Percentiles rank a stretch among this genome's conserved stretches.
phyloP scores from a whole-genome alignment of 495 filamentous ascomycete genomes.

The Xylaria nigripes region DNA sequence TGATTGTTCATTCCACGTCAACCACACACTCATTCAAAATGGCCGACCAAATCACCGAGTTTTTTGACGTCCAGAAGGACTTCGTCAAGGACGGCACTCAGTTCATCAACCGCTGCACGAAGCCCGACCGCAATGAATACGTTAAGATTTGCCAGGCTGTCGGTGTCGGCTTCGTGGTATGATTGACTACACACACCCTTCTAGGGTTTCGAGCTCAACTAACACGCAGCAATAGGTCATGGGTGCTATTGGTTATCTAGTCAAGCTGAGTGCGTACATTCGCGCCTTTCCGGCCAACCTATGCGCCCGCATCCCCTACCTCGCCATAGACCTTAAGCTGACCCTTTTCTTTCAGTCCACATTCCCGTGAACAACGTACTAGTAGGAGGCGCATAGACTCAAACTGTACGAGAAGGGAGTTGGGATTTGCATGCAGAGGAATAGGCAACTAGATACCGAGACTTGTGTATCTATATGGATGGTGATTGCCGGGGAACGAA shows the following conservation, averaged over 20 bases:
- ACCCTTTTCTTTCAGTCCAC: slow-evolving; percentile 16
- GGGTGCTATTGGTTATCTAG: slow-evolving; percentile 69
- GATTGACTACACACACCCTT: background rate
- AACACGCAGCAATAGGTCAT: slow-evolving; percentile 1
- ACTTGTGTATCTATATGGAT: background rate
- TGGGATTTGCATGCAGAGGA: background rate
- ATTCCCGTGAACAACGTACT: slow-evolving; percentile 40
- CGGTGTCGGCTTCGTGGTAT: slow-evolving; percentile 72
- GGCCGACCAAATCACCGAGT: slow-evolving; percentile 67
- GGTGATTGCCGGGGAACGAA: background rate
- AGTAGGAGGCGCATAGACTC: slow-evolving; percentile 36
- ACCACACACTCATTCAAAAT: slow-evolving; percentile 28
- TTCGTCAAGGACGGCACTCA: slow-evolving; percentile 71
- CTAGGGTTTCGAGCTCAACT: background rate
- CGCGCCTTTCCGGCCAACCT: background rate
- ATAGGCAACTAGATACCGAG: background rate
- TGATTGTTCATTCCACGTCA: background rate
- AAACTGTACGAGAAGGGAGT: background rate
- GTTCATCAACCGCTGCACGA: slow-evolving; percentile 76
- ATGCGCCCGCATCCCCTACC: slow-evolving; percentile 39
- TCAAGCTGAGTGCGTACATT: slow-evolving; percentile 72
- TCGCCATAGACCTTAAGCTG: slow-evolving; percentile 35
- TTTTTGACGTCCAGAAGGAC: slow-evolving; percentile 70
- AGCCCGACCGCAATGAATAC: slow-evolving; percentile 84
- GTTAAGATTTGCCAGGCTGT: slow-evolving; percentile 94